A percentile compares a stretch with the other conserved stretches of the same genome.
These are phyloP conservation scores for Ophiostoma triangulosporum DNA, from an alignment of 2,329 filamentous ascomycete genomes.

Conservation along the genomic window DNA sequence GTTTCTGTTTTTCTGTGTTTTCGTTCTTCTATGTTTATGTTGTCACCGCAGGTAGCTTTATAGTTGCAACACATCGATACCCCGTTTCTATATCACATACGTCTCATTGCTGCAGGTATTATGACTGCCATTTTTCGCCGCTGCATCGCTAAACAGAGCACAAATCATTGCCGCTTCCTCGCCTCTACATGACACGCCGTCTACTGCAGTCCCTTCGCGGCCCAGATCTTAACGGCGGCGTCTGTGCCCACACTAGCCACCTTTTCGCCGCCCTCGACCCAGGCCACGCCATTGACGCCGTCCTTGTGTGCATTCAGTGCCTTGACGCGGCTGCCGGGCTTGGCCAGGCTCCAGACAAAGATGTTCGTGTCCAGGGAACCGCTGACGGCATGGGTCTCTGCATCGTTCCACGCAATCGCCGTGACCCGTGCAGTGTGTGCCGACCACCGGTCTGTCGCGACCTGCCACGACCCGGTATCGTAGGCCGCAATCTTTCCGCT, in stretches of 20 bases:
- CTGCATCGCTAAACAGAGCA: neutral
- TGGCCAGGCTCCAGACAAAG: constrained; percentile 76
- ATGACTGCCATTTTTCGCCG: neutral
- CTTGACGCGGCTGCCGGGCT: constrained; percentile 75
- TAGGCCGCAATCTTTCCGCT: constrained; percentile 83
- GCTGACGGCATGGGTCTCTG: constrained; percentile 66
- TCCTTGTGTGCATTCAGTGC: constrained; percentile 88
- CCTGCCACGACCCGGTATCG: constrained; percentile 43
- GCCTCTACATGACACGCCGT: neutral
- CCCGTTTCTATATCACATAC: neutral
- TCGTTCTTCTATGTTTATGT: neutral
- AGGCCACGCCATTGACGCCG: constrained; percentile 77
- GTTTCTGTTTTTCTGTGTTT: neutral
- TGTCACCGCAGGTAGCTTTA: neutral
- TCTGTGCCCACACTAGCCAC: constrained; percentile 75
- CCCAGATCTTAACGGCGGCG: constrained; percentile 85
- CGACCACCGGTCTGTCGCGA: constrained; percentile 64
- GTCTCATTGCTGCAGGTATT: too few relatives aligned
- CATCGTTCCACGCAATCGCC: constrained; percentile 59
- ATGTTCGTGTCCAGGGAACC: constrained; percentile 85
- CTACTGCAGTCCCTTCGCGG: constrained; percentile 42
- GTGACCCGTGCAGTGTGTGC: constrained; percentile 46
- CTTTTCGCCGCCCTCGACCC: constrained; percentile 50
- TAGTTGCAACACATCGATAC: neutral
- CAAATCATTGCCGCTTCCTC: neutral